Percentiles rank a stretch among this genome's conserved stretches.
Conservation (phyloP, 257 asterid species). For the Solanum phureja region DNA sequence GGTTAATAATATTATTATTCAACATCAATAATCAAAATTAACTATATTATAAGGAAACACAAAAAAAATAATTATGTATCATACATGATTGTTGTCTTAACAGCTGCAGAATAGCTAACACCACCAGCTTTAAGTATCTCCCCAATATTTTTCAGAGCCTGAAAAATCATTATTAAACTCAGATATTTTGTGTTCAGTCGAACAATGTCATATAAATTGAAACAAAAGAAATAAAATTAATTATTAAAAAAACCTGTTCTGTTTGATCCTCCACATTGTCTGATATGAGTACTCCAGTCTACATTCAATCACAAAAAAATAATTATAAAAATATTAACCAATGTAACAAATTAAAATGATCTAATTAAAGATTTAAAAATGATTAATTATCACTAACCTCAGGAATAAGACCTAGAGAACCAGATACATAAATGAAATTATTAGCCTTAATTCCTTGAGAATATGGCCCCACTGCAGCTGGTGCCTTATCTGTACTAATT, state of each 20-base stretch:
- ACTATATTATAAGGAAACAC: background rate
- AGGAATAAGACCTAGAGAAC: constrained; percentile 25
- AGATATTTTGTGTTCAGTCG: background rate
- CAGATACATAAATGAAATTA: constrained; percentile 47
- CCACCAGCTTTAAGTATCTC: constrained; percentile 97
- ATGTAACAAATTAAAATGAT: background rate
- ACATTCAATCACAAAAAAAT: constrained; percentile 12
- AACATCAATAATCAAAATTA: background rate
- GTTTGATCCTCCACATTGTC: constrained; percentile 86
- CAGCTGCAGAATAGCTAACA: constrained; percentile 73
- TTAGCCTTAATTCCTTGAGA: constrained; percentile 59
- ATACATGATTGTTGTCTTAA: constrained; percentile 90
- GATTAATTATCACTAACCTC: constrained; percentile 43
- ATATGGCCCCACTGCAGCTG: constrained; percentile 64
- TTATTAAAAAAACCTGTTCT: constrained; percentile 55
- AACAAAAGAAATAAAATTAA: background rate
- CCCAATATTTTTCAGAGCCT: constrained; percentile 90
- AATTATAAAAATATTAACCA: background rate
- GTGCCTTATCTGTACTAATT: constrained; percentile 48
- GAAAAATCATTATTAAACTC: constrained; percentile 3
- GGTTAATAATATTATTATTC: constrained; percentile 1
- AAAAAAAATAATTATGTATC: constrained; percentile 13
- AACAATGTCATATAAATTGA: fast-evolving
- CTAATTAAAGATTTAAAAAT: background rate
- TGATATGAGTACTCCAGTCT: constrained; percentile 78